phyloP scores from a whole-genome alignment of 2,329 filamentous ascomycete genomes.

The Talaromyces verruculosus region DNA sequence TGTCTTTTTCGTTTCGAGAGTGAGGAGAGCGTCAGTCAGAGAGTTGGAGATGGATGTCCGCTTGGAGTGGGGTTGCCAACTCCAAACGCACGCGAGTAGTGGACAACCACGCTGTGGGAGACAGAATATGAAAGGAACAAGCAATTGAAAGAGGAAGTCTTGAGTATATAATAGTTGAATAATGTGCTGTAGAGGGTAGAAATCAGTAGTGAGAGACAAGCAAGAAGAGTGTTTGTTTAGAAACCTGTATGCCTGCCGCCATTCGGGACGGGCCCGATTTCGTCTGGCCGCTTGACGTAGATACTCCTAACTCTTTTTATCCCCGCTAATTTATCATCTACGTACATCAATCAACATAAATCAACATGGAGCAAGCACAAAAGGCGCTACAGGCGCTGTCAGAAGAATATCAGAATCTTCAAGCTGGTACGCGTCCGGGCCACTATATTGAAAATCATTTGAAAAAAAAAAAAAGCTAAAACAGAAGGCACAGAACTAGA shows the following conservation, averaged over 20 bases:
- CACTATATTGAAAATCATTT: neutral
- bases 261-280: neutral
- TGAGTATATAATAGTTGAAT: too few species aligned
- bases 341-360: neutral
- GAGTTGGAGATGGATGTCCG: constrained; percentile 9
- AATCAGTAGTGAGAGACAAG: neutral
- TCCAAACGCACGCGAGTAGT: constrained; percentile 10
- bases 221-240: constrained; percentile 13
- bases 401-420: constrained; percentile 82
- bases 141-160: neutral
- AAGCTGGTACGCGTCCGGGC: constrained; percentile 64
- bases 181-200: neutral
- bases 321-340: neutral
- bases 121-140: neutral
- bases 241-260: constrained; percentile 8
- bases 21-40: neutral
- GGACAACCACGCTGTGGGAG: neutral
- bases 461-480: constrained; percentile 12
- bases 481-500: constrained; percentile 67
- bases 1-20: neutral
- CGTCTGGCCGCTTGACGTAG: neutral
- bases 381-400: constrained; percentile 77
- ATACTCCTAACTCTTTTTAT: neutral
- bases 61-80: constrained; percentile 21
- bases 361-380: constrained; percentile 68